These are phyloP conservation scores for Oryza meridionalis DNA, from an alignment of 176 grass and related monocot species.

Conservation along the genomic window DNA sequence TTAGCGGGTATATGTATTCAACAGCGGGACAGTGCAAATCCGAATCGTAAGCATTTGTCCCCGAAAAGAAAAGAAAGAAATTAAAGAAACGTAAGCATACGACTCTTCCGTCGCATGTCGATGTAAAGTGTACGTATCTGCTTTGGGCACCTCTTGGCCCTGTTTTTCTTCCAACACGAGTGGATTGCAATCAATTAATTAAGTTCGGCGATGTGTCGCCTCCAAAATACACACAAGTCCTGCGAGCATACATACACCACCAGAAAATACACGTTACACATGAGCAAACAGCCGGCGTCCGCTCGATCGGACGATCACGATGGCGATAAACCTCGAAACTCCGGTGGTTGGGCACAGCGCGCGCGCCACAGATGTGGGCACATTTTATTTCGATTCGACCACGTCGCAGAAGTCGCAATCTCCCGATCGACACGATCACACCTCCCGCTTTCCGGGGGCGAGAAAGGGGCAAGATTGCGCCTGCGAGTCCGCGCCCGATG, in stretches of 20 bases:
- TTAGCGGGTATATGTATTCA: too few relatives aligned
- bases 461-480: conserved; percentile 40
- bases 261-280: background rate
- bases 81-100: too few relatives aligned
- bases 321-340: background rate
- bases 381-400: background rate
- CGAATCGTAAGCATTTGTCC: too few relatives aligned
- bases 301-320: background rate
- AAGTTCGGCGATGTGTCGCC: background rate
- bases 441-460: conserved; percentile 25
- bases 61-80: too few relatives aligned
- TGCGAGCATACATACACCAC: background rate
- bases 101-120: too few relatives aligned
- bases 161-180: too few relatives aligned
- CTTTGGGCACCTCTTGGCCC: too few relatives aligned
- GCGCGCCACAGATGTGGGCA: background rate
- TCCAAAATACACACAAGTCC: background rate
- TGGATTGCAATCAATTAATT: too few relatives aligned
- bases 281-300: background rate
- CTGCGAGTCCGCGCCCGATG: conserved; percentile 14
- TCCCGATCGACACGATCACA: conserved; percentile 1
- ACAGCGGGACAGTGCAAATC: too few relatives aligned
- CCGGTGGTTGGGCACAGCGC: background rate
- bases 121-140: too few relatives aligned
- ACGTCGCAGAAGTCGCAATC: background rate